Base-by-base conservation (phyloP, 1,284 basidiomycete genomes). In the Sporisorium reilianum region DNA sequence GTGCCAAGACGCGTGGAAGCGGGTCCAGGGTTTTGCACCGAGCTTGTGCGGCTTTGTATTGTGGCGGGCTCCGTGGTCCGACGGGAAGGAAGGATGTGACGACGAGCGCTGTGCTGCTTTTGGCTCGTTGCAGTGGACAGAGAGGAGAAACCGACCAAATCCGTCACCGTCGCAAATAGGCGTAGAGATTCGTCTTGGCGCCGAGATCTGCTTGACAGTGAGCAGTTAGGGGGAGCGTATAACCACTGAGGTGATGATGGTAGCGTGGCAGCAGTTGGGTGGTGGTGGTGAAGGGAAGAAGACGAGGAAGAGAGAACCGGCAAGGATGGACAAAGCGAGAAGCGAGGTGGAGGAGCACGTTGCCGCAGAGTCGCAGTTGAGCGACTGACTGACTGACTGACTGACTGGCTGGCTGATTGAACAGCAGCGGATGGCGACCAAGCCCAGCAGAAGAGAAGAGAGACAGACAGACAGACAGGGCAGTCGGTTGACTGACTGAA, bases 41-140 rank as follows among this genome's bases (percentile, higher is more conserved):
- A 18, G 36, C 5, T 38, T 38, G 4, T n/a, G n/a, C n/a, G 20
- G 38, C 14, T 41, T 41, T 20, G 32, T 36, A 1, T 36, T n/a
- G n/a, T n/a, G n/a, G n/a, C n/a, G n/a, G 50, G 28, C 32, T 59
- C 40, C 57, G 57, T 46, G 40, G 49, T 45, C 49, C 41, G 50
- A 59, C 32, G 57, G 57, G 50, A 59, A 46, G 30, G 23, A 52
- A 36, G 8, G 38, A 10, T 30, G 20, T 10, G 48, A 50, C 8
- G 30, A 50, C n/a, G n/a, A 25, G 26, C 6, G 26, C 8, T 16
- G 30, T 8, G 12, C 36, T 23, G 46, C 46, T 28, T 48, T 22
- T 49, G 30, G n/a, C 48, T 50, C n/a, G 26, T 10, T 22, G n/a
- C 46, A n/a, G 16, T 46, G 26, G 18, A 11, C 23, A 45, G 22